Evolutionary conservation across 257 asterid genomes (phyloP).

Genomic region (Ehretia macrophylla): DNA sequence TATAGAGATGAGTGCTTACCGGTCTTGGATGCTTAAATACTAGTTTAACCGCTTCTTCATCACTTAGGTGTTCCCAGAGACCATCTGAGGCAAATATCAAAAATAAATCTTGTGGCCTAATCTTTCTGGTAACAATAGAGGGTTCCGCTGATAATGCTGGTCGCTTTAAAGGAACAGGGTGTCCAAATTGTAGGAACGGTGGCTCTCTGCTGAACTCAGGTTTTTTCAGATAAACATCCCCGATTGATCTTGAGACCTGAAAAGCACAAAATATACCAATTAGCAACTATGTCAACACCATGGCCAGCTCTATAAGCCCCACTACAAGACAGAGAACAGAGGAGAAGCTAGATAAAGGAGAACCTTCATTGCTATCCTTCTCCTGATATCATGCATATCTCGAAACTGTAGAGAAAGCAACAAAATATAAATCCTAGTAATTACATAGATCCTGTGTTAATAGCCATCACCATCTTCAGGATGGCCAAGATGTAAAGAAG

Average conservation of each 20-base stretch:
- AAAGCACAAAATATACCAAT: constrained; percentile 10
- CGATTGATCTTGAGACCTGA: constrained; percentile 97
- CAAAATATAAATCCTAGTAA: constrained; percentile 33
- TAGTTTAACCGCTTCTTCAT: constrained; percentile 76
- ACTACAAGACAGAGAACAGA: background rate
- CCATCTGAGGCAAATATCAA: constrained; percentile 97
- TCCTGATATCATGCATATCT: constrained; percentile 35
- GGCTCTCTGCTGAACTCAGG: constrained; percentile 83
- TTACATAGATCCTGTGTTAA: constrained; percentile 27
- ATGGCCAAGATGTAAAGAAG: constrained; percentile 29
- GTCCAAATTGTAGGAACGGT: constrained; percentile 50
- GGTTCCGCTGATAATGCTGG: constrained; percentile 88
- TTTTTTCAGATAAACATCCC: constrained; percentile 87
- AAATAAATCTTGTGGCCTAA: constrained; percentile 73
- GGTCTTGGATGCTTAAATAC: constrained; percentile 75
- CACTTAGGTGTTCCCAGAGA: constrained; percentile 91
- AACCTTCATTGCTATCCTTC: constrained; percentile 14
- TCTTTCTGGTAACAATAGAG: constrained; percentile 68
- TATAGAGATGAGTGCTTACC: constrained; percentile 38
- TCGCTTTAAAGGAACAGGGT: constrained; percentile 65
- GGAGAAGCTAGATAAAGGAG: constrained; percentile 1
- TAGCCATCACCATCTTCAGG: constrained; percentile 26
- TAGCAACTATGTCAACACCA: constrained; percentile 8
- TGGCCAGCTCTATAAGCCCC: background rate
- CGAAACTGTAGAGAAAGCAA: constrained; percentile 33